Evolutionary conservation across 1,284 basidiomycete species (phyloP).

Genomic region (Marasmius sp.): DNA sequence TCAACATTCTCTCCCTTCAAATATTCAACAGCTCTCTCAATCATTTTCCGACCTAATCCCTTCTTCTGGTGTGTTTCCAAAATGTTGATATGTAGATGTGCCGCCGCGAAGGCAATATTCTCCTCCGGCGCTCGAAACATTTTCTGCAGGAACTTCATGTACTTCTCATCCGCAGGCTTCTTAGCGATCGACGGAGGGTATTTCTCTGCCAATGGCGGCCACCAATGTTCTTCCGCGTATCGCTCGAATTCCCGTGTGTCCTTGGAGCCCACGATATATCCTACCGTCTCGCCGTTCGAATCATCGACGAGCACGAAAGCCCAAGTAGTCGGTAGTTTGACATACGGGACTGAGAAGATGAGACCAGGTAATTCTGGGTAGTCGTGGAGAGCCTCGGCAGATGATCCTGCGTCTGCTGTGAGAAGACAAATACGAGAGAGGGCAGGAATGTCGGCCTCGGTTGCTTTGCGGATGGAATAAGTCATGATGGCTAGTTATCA

Average conservation of each 20-base stretch:
- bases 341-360: slow-evolving; percentile 72
- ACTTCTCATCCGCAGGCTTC: slow-evolving; percentile 50
- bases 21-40: slow-evolving; percentile 49
- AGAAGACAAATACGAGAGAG: slow-evolving; percentile 72
- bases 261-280: slow-evolving; percentile 59
- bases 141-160: slow-evolving; percentile 48
- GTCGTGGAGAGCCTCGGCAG: slow-evolving; percentile 61
- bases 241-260: slow-evolving; percentile 61
- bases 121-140: slow-evolving; percentile 46
- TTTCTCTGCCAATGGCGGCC: slow-evolving; percentile 51
- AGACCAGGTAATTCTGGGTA: slow-evolving; percentile 65
- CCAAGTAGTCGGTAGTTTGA: slow-evolving; percentile 64
- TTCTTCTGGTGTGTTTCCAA: slow-evolving; percentile 56
- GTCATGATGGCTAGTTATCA: slow-evolving; percentile 32
- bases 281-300: slow-evolving; percentile 43
- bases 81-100: slow-evolving; percentile 70
- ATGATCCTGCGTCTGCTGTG: slow-evolving; percentile 68
- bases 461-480: slow-evolving; percentile 55
- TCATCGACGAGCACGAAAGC: slow-evolving; percentile 71
- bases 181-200: slow-evolving; percentile 43
- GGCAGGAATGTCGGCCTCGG: slow-evolving; percentile 49
- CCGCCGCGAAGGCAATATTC: slow-evolving; percentile 55
- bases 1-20: slow-evolving; percentile 45
- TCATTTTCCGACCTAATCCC: slow-evolving; percentile 63
- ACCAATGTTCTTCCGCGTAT: slow-evolving; percentile 53